Conservation (phyloP, 1,139 yeast species). For the Casaregolazyma lundiana region DNA sequence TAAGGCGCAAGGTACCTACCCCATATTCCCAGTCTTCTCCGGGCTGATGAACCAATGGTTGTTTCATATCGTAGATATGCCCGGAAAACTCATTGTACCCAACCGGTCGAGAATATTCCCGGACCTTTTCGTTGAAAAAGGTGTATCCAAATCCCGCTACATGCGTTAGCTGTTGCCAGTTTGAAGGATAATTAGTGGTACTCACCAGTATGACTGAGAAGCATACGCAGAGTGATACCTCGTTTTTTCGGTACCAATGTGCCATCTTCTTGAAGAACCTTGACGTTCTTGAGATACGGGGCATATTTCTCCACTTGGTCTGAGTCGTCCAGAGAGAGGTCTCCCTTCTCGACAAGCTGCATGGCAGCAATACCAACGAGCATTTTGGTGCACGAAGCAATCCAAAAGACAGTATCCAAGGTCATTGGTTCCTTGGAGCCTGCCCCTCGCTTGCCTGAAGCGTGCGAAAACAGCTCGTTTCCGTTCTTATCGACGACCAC, state of each 20-base stretch:
- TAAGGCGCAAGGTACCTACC: not conserved
- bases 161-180: not conserved
- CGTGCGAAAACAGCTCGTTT: constrained; percentile 10
- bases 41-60: not conserved
- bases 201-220: constrained; percentile 44
- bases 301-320: constrained; percentile 32
- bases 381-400: constrained; percentile 48
- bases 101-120: not conserved
- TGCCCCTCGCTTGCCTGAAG: constrained; percentile 26
- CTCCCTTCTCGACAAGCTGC: constrained; percentile 44
- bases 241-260: constrained; percentile 36
- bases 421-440: constrained; percentile 24
- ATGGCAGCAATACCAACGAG: constrained; percentile 46
- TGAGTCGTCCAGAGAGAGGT: constrained; percentile 39
- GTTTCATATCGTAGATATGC: not conserved
- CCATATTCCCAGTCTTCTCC: constrained; percentile 1
- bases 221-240: constrained; percentile 43
- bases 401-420: constrained; percentile 36
- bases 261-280: constrained; percentile 39
- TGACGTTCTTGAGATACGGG: constrained; percentile 42
- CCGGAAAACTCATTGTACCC: not conserved
- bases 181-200: not conserved
- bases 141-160: not conserved
- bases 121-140: not conserved
- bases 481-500: constrained; percentile 2